Percentiles rank a stretch among this genome's conserved stretches.
phyloP scores from a whole-genome alignment of 495 filamentous ascomycete genomes.

The Cairneyella variabilis region DNA sequence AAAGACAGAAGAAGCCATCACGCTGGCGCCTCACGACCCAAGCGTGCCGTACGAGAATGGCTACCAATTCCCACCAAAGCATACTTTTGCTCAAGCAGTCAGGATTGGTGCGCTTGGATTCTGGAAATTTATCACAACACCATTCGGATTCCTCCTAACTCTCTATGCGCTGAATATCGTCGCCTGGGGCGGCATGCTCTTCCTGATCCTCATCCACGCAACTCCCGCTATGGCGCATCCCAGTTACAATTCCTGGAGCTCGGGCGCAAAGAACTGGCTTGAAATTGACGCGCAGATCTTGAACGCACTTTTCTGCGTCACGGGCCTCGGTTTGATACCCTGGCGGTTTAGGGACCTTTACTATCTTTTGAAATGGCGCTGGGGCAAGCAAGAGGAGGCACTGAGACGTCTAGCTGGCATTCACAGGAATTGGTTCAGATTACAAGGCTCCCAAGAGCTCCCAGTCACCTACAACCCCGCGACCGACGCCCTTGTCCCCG shows the following conservation, averaged over 20 bases:
- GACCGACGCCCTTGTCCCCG: slow-evolving; percentile 33
- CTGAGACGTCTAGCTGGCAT: slow-evolving; percentile 60
- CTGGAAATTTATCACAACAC: slow-evolving; percentile 59
- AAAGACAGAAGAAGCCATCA: not conserved
- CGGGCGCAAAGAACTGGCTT: slow-evolving; percentile 71
- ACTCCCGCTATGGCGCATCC: slow-evolving; percentile 74
- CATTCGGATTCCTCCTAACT: slow-evolving; percentile 68
- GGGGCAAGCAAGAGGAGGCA: slow-evolving; percentile 42
- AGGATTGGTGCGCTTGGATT: slow-evolving; percentile 49
- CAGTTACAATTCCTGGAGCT: slow-evolving; percentile 47
- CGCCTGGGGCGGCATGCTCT: slow-evolving; percentile 92
- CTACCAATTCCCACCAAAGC: slow-evolving; percentile 67
- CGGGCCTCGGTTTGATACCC: slow-evolving; percentile 75
- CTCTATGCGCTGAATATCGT: slow-evolving; percentile 78
- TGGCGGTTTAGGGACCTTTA: slow-evolving; percentile 82
- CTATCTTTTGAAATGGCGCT: slow-evolving; percentile 59
- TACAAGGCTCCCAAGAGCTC: slow-evolving; percentile 49
- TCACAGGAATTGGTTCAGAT: slow-evolving; percentile 66
- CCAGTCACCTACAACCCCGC: slow-evolving; percentile 35
- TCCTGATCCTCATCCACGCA: slow-evolving; percentile 73
- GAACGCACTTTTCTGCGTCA: slow-evolving; percentile 81
- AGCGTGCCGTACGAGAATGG: slow-evolving; percentile 42
- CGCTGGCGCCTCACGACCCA: slow-evolving; percentile 16
- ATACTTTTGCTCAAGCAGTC: slow-evolving; percentile 48
- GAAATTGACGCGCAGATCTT: slow-evolving; percentile 83